Conservation (phyloP, 192 early-diverging fungal species). For the Ramicandelaber brevisporus region DNA sequence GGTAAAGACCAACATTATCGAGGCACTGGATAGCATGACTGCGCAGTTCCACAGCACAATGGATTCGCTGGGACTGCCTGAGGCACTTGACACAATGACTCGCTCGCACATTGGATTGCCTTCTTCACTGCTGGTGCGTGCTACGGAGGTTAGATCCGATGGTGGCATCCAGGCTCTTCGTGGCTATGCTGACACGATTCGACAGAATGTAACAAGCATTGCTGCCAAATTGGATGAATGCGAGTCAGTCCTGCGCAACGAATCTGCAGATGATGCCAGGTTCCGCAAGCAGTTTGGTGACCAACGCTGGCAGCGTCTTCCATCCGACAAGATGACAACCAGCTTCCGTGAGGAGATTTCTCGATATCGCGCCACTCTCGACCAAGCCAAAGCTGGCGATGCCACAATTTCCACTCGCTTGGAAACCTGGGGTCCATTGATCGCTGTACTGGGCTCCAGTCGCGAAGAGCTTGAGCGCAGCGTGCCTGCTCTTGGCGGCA, state of each 20-base stretch:
- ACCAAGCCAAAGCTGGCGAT: slow-evolving; percentile 45
- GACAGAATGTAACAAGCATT: slow-evolving; percentile 19
- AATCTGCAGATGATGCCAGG: slow-evolving; percentile 4
- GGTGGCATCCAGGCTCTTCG: slow-evolving; percentile 40
- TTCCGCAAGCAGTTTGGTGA: too few species aligned
- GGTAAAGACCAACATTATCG: slow-evolving; percentile 36
- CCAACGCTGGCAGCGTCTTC: slow-evolving; percentile 3
- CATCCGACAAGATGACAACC: slow-evolving; percentile 11
- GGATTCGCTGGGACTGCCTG: slow-evolving; percentile 38
- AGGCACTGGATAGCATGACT: slow-evolving; percentile 35
- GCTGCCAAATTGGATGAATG: slow-evolving; percentile 31
- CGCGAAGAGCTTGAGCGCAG: slow-evolving; percentile 21
- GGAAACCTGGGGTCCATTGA: slow-evolving; percentile 10
- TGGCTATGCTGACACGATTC: slow-evolving; percentile 33
- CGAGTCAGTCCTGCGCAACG: slow-evolving; percentile 9
- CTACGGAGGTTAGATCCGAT: slow-evolving; percentile 42
- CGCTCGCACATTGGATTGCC: slow-evolving; percentile 59
- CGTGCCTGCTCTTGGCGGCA: slow-evolving; percentile 36
- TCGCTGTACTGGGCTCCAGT: slow-evolving; percentile 9
- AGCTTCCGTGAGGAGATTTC: slow-evolving; percentile 9
- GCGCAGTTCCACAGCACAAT: slow-evolving; percentile 39
- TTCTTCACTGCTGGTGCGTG: slow-evolving; percentile 31
- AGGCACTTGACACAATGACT: slow-evolving; percentile 39
- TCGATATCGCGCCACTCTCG: slow-evolving; percentile 31
- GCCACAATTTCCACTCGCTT: slow-evolving; percentile 25